Percentiles rank a stretch among this genome's conserved stretches.
Evolutionary conservation across 2,329 filamentous ascomycete species (phyloP).

Genomic region (Aureobasidium leucospermi): DNA sequence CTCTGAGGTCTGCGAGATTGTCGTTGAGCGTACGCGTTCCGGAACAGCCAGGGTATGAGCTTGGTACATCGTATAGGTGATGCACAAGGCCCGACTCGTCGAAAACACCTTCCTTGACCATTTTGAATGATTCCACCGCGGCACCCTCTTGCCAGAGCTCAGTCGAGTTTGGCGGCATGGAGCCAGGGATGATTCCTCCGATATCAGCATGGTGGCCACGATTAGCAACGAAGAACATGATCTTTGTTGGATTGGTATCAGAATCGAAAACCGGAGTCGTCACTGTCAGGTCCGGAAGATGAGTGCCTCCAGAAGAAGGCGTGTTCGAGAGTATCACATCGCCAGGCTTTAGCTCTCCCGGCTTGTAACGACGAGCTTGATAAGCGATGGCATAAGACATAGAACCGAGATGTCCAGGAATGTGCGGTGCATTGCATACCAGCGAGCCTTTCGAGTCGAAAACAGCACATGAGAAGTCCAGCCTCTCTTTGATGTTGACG

Average conservation of each 20-base stretch:
- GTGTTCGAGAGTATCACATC: constrained; percentile 26
- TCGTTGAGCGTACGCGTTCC: constrained; percentile 28
- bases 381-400: constrained; percentile 22
- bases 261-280: constrained; percentile 24
- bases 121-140: constrained; percentile 31
- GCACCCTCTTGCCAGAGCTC: constrained; percentile 43
- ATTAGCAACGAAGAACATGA: constrained; percentile 24
- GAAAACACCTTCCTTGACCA: constrained; percentile 8
- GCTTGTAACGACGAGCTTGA: constrained; percentile 20
- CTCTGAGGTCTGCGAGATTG: constrained; percentile 32
- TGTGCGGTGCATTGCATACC: constrained; percentile 36
- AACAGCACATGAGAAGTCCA: constrained; percentile 39
- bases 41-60: constrained; percentile 25
- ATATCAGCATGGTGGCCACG: constrained; percentile 26
- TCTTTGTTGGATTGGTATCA: constrained; percentile 11
- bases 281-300: constrained; percentile 25
- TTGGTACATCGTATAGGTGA: constrained; percentile 22
- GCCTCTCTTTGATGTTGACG: constrained; percentile 39
- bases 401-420: constrained; percentile 35
- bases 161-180: constrained; percentile 38
- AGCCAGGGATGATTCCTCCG: constrained; percentile 26
- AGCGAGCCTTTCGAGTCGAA: constrained; percentile 36
- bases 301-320: constrained; percentile 24
- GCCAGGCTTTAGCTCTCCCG: constrained; percentile 20
- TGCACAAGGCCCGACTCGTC: constrained; percentile 15